phyloP scores from a whole-genome alignment of 495 filamentous ascomycete species.

The Daldinia vernicosa region DNA sequence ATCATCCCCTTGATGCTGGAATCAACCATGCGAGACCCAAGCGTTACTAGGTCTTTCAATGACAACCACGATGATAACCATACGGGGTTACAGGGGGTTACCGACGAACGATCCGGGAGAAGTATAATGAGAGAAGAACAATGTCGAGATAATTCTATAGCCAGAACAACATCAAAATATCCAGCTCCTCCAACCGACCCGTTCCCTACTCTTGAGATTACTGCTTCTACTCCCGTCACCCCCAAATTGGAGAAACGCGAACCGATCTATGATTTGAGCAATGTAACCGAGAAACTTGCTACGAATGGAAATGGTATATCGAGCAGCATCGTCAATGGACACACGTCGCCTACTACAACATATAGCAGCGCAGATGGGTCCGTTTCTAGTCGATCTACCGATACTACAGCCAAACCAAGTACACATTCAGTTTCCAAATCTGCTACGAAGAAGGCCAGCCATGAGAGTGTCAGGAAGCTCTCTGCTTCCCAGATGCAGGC shows the following conservation, averaged over 20 bases:
- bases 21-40: constrained; percentile 16
- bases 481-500: constrained; percentile 66
- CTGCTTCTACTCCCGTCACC: constrained; percentile 28
- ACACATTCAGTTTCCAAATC: constrained; percentile 36
- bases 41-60: constrained; percentile 4
- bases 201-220: constrained; percentile 43
- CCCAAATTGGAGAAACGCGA: constrained; percentile 17
- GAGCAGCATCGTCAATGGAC: constrained; percentile 15
- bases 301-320: constrained; percentile 10
- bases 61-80: constrained; percentile 3
- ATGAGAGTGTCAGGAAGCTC: constrained; percentile 59
- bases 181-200: constrained; percentile 33
- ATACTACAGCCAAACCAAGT: constrained; percentile 31
- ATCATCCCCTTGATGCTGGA: constrained; percentile 31
- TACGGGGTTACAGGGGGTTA: neutral
- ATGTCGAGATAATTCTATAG: constrained; percentile 15
- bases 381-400: constrained; percentile 10
- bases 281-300: constrained; percentile 1
- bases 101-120: constrained; percentile 26
- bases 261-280: neutral
- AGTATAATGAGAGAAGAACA: constrained; percentile 29
- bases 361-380: constrained; percentile 4
- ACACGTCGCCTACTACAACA: constrained; percentile 9
- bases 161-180: constrained; percentile 10
- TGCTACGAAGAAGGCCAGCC: constrained; percentile 48